Evolutionary conservation across 2,329 filamentous ascomycete species (phyloP).

Genomic region (Botryotinia calthae): DNA sequence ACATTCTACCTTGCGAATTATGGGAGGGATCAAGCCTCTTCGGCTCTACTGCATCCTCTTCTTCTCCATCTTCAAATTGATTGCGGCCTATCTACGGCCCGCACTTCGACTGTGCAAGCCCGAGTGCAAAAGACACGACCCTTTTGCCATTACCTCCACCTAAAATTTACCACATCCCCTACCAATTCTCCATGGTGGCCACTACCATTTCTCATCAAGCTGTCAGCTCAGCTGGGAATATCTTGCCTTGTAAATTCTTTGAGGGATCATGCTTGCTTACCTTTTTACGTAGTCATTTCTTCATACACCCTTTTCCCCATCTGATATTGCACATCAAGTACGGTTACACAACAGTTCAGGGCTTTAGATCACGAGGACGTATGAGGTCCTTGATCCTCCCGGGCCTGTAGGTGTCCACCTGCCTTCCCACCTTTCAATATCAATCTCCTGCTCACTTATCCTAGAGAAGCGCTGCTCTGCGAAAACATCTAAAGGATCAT

Average conservation of each 20-base stretch:
- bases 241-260: neutral
- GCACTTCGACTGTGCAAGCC: neutral
- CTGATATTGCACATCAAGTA: neutral
- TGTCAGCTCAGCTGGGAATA: neutral
- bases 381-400: neutral
- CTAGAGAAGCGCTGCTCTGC: neutral
- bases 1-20: neutral
- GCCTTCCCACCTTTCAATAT: neutral
- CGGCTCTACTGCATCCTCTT: neutral
- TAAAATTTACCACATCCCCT: neutral
- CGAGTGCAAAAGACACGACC: neutral
- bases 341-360: neutral
- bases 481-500: neutral
- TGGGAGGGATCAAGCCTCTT: neutral
- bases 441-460: neutral
- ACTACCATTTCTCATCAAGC: neutral
- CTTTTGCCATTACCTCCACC: neutral
- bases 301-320: neutral
- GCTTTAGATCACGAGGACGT: neutral
- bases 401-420: neutral
- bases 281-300: no score
- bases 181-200: neutral
- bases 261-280: neutral
- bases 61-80: neutral
- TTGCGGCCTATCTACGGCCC: neutral